Percentiles rank a stretch among this genome's conserved stretches.
Conservation (phyloP, 805 yeast species). For the Saturnispora silvae region DNA sequence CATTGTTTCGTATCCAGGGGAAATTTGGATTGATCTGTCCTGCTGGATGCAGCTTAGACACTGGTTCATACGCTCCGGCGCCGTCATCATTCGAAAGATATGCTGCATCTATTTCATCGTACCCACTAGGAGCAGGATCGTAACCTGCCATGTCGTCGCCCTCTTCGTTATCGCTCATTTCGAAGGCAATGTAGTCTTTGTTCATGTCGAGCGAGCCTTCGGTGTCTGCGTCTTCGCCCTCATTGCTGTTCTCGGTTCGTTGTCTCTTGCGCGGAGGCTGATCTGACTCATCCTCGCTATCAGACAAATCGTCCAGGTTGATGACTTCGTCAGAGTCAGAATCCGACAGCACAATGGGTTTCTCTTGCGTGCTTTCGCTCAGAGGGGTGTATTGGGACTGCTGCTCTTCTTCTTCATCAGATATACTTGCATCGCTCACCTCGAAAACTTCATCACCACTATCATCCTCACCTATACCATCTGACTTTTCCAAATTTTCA, state of each 20-base stretch:
- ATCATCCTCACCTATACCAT: not conserved
- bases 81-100: constrained; percentile 37
- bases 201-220: constrained; percentile 27
- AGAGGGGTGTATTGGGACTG: not conserved
- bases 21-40: constrained; percentile 28
- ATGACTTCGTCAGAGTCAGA: constrained; percentile 1
- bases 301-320: not conserved
- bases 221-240: no score
- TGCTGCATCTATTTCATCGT: constrained; percentile 26
- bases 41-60: constrained; percentile 17
- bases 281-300: constrained; percentile 1
- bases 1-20: constrained; percentile 76
- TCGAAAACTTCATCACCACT: constrained; percentile 3
- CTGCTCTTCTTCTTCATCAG: not conserved
- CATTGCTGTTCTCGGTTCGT: constrained; percentile 23
- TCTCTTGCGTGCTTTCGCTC: not conserved
- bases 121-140: constrained; percentile 13
- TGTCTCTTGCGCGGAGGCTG: constrained; percentile 8
- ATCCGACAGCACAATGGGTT: not conserved
- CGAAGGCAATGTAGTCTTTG: constrained; percentile 48
- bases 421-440: not conserved
- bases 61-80: constrained; percentile 17
- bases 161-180: constrained; percentile 29
- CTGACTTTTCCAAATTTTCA: not conserved
- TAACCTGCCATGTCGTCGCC: constrained; percentile 25